Conservation (phyloP, 441 rosid genomes). For the Flueggea neowawraea region DNA sequence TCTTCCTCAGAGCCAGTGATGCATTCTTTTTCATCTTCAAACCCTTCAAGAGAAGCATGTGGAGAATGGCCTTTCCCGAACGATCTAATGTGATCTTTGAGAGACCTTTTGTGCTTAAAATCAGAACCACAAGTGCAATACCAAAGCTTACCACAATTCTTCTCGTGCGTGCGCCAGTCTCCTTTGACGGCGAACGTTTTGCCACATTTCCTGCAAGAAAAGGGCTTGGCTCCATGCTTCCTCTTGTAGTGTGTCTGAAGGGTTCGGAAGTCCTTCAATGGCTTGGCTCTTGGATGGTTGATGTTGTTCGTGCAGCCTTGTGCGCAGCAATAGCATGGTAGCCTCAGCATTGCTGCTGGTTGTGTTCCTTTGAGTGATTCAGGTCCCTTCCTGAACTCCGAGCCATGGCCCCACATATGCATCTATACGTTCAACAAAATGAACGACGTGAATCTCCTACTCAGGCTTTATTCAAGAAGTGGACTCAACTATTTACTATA, state of each 20-base stretch:
- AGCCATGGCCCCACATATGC: constrained; percentile 81
- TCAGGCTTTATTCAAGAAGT: too few relatives aligned
- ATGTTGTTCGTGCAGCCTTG: constrained; percentile 77
- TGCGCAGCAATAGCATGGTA: constrained; percentile 72
- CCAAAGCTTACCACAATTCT: constrained; percentile 79
- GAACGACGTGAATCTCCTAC: neutral
- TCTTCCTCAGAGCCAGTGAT: constrained; percentile 62
- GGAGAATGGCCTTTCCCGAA: constrained; percentile 62
- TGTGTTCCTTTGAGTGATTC: constrained; percentile 70
- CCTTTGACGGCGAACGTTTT: constrained; percentile 65
- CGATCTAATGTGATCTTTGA: constrained; percentile 59
- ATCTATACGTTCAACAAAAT: constrained; percentile 36
- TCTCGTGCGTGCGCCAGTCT: constrained; percentile 75
- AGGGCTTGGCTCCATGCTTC: constrained; percentile 64
- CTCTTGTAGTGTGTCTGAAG: constrained; percentile 77
- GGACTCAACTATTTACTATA: too few relatives aligned
- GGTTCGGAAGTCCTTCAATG: constrained; percentile 66
- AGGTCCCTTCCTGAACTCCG: constrained; percentile 60
- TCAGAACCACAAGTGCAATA: constrained; percentile 60
- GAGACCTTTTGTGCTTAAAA: constrained; percentile 63
- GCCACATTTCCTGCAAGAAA: constrained; percentile 48
- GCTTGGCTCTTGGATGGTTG: constrained; percentile 73
- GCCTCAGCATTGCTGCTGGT: constrained; percentile 70
- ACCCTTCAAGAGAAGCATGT: constrained; percentile 62
- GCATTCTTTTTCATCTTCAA: constrained; percentile 82